Conservation (phyloP, 495 filamentous ascomycete species). For the Lasiosphaeria hispida region DNA sequence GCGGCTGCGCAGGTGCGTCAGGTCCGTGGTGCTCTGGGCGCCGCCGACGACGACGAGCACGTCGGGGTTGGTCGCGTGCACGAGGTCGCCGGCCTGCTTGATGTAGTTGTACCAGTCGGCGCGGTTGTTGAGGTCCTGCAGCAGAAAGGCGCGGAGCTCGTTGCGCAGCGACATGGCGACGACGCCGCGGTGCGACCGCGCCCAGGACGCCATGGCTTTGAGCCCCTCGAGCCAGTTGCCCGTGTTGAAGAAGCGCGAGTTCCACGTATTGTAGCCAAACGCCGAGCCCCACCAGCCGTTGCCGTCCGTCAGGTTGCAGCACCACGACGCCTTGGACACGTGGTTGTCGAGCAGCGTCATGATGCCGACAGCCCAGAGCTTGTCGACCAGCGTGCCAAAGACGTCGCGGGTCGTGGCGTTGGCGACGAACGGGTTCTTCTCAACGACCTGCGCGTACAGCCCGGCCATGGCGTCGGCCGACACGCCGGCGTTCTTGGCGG, state of each 20-base stretch:
- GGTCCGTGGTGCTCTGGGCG: conserved; percentile 41
- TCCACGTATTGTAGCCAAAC: conserved; percentile 41
- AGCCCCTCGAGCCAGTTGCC: conserved; percentile 43
- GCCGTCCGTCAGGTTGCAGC: conserved; percentile 49
- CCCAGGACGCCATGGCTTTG: conserved; percentile 41
- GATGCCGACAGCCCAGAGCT: conserved; percentile 37
- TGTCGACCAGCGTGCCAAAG: conserved; percentile 40
- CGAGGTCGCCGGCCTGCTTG: conserved; percentile 35
- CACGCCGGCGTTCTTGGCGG: conserved; percentile 36
- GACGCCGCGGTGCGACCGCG: conserved; percentile 38
- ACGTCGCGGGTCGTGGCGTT: conserved; percentile 34
- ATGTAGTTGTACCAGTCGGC: conserved; percentile 49
- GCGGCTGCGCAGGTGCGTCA: conserved; percentile 38
- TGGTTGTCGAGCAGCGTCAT: conserved; percentile 54
- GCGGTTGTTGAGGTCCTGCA: conserved; percentile 39
- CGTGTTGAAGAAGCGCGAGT: conserved; percentile 48
- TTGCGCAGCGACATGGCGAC: conserved; percentile 49
- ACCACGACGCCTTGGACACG: conserved; percentile 48
- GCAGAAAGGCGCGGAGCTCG: conserved; percentile 45
- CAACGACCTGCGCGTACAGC: conserved; percentile 35
- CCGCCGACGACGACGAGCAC: conserved; percentile 48
- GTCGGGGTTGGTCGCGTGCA: conserved; percentile 44
- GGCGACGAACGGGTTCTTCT: conserved; percentile 41
- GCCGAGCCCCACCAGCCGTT: conserved; percentile 54
- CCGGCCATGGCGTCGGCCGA: conserved; percentile 27